Percentiles rank a stretch among this genome's conserved stretches.
phyloP scores from a whole-genome alignment of 805 yeast genomes.

The Jamesozyma spencerorum region DNA sequence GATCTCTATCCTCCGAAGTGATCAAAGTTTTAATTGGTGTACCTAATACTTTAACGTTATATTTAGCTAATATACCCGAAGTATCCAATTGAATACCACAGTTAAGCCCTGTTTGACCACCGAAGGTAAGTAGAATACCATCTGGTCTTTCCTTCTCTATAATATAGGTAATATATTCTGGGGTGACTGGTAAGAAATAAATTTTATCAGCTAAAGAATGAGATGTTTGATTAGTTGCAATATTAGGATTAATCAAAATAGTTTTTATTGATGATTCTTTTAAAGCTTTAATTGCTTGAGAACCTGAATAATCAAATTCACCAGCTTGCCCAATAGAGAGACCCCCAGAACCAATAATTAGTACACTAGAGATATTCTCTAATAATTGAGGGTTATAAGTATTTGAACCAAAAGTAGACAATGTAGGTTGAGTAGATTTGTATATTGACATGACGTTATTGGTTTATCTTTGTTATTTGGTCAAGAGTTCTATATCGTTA shows the following conservation, averaged over 20 bases:
- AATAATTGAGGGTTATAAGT: slow-evolving; percentile 27
- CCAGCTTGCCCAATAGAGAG: slow-evolving; percentile 97
- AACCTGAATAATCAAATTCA: slow-evolving; percentile 94
- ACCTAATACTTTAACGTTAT: slow-evolving; percentile 89
- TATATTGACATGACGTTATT: slow-evolving; percentile 20
- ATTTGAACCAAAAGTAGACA: slow-evolving; percentile 25
- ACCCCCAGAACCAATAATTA: slow-evolving; percentile 96
- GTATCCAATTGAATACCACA: slow-evolving; percentile 92
- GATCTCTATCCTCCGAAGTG: slow-evolving; percentile 95
- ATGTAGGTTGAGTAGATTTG: slow-evolving; percentile 23
- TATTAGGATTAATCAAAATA: slow-evolving; percentile 86
- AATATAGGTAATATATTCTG: slow-evolving; percentile 90
- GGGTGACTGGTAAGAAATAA: slow-evolving; percentile 91
- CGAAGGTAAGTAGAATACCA: slow-evolving; percentile 90
- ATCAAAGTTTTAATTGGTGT: slow-evolving; percentile 94
- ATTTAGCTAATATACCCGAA: slow-evolving; percentile 87
- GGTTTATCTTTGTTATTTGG: slow-evolving; percentile 1
- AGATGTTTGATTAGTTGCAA: slow-evolving; percentile 94
- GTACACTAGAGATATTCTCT: slow-evolving; percentile 39
- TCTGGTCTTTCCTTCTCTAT: slow-evolving; percentile 95
- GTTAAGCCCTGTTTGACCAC: slow-evolving; percentile 96
- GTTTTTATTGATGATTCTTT: slow-evolving; percentile 82
- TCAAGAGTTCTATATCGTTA: no score
- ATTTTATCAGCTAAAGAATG: slow-evolving; percentile 92
- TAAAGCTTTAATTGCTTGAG: slow-evolving; percentile 94